A percentile compares a stretch with the other conserved stretches of the same genome.
Conservation (phyloP, 176 grass and related monocot species). For the Pontederia crassipes region DNA sequence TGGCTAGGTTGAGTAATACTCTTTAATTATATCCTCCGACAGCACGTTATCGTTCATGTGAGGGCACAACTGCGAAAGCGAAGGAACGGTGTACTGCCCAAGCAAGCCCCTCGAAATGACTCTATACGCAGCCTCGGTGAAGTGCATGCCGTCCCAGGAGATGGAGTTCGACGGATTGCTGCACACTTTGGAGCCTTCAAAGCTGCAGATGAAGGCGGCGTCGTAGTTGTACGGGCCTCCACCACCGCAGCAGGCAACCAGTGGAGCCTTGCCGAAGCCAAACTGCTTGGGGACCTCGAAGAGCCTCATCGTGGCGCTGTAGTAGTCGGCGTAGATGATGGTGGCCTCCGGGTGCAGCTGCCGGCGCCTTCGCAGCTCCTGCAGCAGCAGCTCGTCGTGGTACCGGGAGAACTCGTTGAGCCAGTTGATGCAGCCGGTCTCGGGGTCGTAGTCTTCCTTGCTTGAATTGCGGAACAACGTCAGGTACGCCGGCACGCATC, state of each 20-base stretch:
- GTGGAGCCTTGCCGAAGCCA: conserved; percentile 41
- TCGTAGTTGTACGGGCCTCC: conserved; percentile 30
- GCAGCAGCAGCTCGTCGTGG: conserved; percentile 51
- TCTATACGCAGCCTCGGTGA: conserved; percentile 2
- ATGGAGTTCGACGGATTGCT: neutral
- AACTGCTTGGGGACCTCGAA: conserved; percentile 39
- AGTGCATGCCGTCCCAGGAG: conserved; percentile 2
- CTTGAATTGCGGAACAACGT: conserved; percentile 45
- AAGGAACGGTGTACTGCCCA: neutral
- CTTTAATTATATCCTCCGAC: no score
- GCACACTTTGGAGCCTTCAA: neutral
- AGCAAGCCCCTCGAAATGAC: neutral
- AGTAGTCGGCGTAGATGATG: conserved; percentile 81
- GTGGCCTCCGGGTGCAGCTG: conserved; percentile 31
- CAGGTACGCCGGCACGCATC: conserved; percentile 56
- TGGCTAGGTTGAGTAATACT: no score
- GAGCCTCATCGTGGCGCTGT: conserved; percentile 55
- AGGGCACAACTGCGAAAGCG: neutral
- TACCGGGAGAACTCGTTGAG: conserved; percentile 69
- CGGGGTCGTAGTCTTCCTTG: conserved; percentile 57
- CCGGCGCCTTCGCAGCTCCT: conserved; percentile 44
- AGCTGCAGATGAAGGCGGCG: neutral
- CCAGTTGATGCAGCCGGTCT: conserved; percentile 70
- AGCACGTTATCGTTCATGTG: no score
- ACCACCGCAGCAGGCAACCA: conserved; percentile 57